These are phyloP conservation scores for Wickerhamiella domercqiae DNA, from an alignment of 805 yeast species.

Conservation along the genomic window DNA sequence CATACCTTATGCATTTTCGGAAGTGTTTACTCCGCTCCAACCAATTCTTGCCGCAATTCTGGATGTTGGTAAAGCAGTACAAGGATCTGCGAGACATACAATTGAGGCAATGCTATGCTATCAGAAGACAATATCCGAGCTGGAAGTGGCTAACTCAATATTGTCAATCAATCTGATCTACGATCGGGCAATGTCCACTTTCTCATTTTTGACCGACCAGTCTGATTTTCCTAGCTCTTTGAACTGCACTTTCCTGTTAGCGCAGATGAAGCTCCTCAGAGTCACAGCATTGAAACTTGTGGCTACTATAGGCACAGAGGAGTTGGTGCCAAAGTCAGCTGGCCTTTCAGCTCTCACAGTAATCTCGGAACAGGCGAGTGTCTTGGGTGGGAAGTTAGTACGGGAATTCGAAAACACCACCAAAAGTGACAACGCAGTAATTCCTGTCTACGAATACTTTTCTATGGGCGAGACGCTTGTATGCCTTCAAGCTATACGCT, in stretches of 20 bases:
- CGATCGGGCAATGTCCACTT: neutral
- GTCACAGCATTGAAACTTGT: neutral
- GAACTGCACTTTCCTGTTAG: neutral
- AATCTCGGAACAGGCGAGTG: conserved; percentile 1
- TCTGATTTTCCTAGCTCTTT: neutral
- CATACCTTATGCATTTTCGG: conserved; percentile 9
- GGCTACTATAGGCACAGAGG: neutral
- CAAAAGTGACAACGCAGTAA: conserved; percentile 4
- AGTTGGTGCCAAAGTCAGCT: neutral
- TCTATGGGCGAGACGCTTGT: conserved; percentile 10
- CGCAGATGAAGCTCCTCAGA: neutral
- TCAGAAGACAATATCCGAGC: neutral
- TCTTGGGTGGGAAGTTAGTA: conserved; percentile 8
- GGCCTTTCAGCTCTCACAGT: neutral
- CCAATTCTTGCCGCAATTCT: neutral
- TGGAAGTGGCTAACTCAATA: neutral
- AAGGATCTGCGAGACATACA: neutral
- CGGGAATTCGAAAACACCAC: conserved; percentile 8
- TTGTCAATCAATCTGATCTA: neutral
- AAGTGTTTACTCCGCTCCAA: conserved; percentile 3
- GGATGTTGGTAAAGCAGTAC: neutral
- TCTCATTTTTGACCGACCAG: neutral
- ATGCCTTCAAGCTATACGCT: conserved; percentile 13
- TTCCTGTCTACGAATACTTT: conserved; percentile 9
- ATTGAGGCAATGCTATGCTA: neutral